Conservation (phyloP, 768 basidiomycete genomes). For the Bullera alba region DNA sequence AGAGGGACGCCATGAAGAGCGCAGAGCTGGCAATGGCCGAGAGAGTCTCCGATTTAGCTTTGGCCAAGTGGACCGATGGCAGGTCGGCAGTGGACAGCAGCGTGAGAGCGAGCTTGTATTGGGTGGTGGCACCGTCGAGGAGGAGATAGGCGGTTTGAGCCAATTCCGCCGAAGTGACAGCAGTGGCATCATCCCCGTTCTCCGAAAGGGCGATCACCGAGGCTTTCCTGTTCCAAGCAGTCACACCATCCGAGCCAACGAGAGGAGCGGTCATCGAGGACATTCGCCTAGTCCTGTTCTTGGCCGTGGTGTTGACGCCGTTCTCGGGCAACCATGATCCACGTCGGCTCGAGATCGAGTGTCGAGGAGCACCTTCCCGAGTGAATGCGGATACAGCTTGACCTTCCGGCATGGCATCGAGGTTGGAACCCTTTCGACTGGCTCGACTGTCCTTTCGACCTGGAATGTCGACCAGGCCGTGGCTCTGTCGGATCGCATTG, state of each 20-base stretch:
- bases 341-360: slow-evolving; percentile 14
- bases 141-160: slow-evolving; percentile 39
- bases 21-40: slow-evolving; percentile 34
- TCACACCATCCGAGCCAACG: slow-evolving; percentile 33
- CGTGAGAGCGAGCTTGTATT: slow-evolving; percentile 42
- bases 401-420: slow-evolving; percentile 15
- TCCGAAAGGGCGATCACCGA: slow-evolving; percentile 33
- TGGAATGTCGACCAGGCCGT: not conserved
- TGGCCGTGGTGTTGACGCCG: not conserved
- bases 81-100: slow-evolving; percentile 31
- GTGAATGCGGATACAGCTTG: slow-evolving; percentile 16
- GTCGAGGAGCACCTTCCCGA: slow-evolving; percentile 1
- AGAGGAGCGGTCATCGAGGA: slow-evolving; percentile 31
- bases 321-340: slow-evolving; percentile 31
- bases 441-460: not conserved
- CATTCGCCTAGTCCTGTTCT: slow-evolving; percentile 14
- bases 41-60: slow-evolving; percentile 34
- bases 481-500: not conserved
- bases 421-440: slow-evolving; percentile 13
- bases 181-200: slow-evolving; percentile 21
- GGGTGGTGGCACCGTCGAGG: slow-evolving; percentile 37
- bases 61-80: slow-evolving; percentile 28
- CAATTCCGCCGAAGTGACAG: slow-evolving; percentile 32
- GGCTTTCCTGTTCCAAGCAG: slow-evolving; percentile 41
- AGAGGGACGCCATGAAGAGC: slow-evolving; percentile 39